These are phyloP conservation scores for Pseudocercospora musae DNA, from an alignment of 2,329 filamentous ascomycete genomes.

Conservation along the genomic window DNA sequence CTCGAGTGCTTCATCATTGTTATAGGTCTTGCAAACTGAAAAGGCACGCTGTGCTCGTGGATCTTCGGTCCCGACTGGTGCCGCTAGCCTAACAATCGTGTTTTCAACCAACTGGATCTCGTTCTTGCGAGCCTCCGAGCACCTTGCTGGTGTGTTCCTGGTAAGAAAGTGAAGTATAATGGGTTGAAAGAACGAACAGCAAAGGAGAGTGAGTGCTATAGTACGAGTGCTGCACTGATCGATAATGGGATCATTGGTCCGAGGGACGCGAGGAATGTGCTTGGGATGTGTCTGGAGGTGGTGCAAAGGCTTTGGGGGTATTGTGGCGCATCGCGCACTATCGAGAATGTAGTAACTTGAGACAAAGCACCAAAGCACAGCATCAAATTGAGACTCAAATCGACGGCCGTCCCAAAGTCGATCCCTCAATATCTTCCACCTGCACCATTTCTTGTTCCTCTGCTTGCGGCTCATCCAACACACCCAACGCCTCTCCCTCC, in stretches of 20 bases:
- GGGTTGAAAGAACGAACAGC: not conserved
- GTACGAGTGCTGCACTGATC: not conserved
- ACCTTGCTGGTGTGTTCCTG: conserved; percentile 8
- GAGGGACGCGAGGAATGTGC: not conserved
- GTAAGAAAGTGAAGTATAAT: not conserved
- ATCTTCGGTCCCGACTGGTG: too few relatives aligned
- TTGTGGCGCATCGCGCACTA: not conserved
- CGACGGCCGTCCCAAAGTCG: not conserved
- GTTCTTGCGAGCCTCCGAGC: not conserved
- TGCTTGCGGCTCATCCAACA: not conserved
- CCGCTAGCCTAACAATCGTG: too few relatives aligned
- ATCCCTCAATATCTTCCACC: not conserved
- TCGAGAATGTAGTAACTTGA: not conserved
- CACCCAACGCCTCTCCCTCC: not conserved
- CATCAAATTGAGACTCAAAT: not conserved
- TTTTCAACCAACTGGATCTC: too few relatives aligned
- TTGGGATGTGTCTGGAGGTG: not conserved
- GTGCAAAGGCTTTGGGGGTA: not conserved
- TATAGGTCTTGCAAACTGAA: too few relatives aligned
- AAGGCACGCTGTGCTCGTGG: too few relatives aligned
- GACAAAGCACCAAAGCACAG: too few relatives aligned
- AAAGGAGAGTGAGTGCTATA: not conserved
- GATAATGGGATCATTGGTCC: not conserved
- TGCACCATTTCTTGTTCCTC: not conserved
- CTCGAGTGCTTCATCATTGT: too few relatives aligned